Conservation (phyloP, 306 rosid genomes). For the Oxytropis ochrocephala region DNA sequence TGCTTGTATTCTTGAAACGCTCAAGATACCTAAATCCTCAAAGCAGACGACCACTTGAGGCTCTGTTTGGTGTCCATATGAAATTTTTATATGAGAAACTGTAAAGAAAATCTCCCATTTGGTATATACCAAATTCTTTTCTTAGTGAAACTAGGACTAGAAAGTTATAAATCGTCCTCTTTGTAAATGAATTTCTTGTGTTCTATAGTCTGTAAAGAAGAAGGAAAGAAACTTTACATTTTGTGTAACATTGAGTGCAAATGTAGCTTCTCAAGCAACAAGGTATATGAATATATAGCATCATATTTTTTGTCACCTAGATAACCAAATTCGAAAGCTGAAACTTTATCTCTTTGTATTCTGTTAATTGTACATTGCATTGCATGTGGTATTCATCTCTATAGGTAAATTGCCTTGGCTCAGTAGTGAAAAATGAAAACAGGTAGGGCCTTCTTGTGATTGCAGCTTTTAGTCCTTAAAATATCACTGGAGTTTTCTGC, state of each 20-base stretch:
- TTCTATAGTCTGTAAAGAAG: not conserved
- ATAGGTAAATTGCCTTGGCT: not conserved
- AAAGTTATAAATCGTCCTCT: not conserved
- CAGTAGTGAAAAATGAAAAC: too few species aligned
- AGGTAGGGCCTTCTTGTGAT: too few species aligned
- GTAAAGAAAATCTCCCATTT: not conserved
- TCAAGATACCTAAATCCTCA: slow-evolving; percentile 32
- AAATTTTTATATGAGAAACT: not conserved
- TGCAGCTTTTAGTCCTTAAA: too few species aligned
- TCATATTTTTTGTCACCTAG: not conserved
- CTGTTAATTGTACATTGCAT: not conserved
- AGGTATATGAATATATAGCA: not conserved
- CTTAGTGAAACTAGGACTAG: not conserved
- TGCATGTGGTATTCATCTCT: not conserved
- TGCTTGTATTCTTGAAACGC: slow-evolving; percentile 51
- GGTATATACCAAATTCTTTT: not conserved
- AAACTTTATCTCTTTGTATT: not conserved
- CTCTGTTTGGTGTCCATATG: not conserved
- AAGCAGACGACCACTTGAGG: slow-evolving; percentile 53
- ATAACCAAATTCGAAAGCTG: not conserved
- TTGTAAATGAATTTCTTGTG: not conserved
- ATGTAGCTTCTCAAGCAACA: not conserved
- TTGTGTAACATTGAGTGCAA: not conserved
- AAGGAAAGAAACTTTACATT: not conserved
- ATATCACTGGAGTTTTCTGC: too few species aligned